Evolutionary conservation across 805 yeast genomes (phyloP).

Genomic region (Lachancea meyersii): DNA sequence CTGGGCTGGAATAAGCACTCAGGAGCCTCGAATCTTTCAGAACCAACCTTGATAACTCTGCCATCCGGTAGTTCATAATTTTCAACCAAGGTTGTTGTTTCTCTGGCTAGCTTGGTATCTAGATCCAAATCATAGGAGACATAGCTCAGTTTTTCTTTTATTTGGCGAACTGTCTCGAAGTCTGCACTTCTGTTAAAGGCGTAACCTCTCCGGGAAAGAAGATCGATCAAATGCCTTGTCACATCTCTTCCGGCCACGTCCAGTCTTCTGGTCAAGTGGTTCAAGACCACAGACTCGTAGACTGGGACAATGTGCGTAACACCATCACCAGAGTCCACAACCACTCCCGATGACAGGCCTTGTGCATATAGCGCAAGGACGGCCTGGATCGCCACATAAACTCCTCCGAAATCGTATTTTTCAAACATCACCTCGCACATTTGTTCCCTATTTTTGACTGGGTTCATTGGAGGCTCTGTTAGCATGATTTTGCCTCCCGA

Average conservation of each 20-base stretch:
- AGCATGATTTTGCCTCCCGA: slow-evolving; percentile 74
- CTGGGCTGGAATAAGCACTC: slow-evolving; percentile 95
- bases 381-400: slow-evolving; percentile 94
- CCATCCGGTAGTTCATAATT: slow-evolving; percentile 95
- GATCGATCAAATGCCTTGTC: slow-evolving; percentile 88
- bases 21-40: slow-evolving; percentile 94
- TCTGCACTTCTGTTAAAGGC: slow-evolving; percentile 98
- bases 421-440: slow-evolving; percentile 96
- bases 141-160: slow-evolving; percentile 92
- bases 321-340: slow-evolving; percentile 98
- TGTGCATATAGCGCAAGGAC: slow-evolving; percentile 97
- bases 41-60: slow-evolving; percentile 85
- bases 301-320: slow-evolving; percentile 98
- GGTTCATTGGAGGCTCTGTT: slow-evolving; percentile 98
- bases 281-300: slow-evolving; percentile 92
- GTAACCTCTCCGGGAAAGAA: slow-evolving; percentile 90
- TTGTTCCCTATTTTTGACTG: slow-evolving; percentile 78
- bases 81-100: slow-evolving; percentile 92
- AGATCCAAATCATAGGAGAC: slow-evolving; percentile 90
- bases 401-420: slow-evolving; percentile 86
- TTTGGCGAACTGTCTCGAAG: slow-evolving; percentile 96
- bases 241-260: slow-evolving; percentile 99
- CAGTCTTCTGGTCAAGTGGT: slow-evolving; percentile 83
- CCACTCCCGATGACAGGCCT: slow-evolving; percentile 94
- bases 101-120: slow-evolving; percentile 80